Base-by-base conservation (phyloP, 2,329 filamentous ascomycete species). In the Aureobasidium sp. region DNA sequence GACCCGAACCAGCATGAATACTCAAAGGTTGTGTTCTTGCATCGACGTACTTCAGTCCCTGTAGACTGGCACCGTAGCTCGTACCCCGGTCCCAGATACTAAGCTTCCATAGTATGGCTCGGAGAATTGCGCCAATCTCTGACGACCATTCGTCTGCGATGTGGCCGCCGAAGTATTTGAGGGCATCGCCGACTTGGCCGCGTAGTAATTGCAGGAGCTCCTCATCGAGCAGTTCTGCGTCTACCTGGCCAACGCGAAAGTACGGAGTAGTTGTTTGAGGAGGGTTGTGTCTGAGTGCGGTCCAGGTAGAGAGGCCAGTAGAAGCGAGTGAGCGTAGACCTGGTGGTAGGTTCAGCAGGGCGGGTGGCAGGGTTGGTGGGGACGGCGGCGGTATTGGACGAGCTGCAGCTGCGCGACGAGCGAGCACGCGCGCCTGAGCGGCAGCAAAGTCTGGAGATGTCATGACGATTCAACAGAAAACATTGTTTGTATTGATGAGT, bases 21-120 rank as follows among this genome's bases (percentile, higher is more conserved):
- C 45, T 45, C 35, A 37, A 59, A 13, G 37, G 17, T 27, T 53
- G 35, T 45, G 42, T 51, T 37, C 53, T 45, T 63, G 91, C 92
- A 71, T 97, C 93, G 11, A 89, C 88, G 70, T 93, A 97, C 70
- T 86, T 86, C 29, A 99, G 81, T 64, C 95, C 95, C 74, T 99
- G 94, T 53, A 99, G 78, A 37, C 90, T 86, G 11, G 94, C 94
- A 62, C 94, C 94, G 73, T 99, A 97, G 5, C 89, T 95, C 40
- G 94, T 90, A 72, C 96, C 87, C 73, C 96, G 90, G 73, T 97
- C 92, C 94, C 94, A 99, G 61, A 99, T 86, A 17, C 89, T 90
- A 64, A 99, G 82, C 75, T 99, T 99, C 79, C 96, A 99, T 8
- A 99, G 78, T 3, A 91, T 78, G 1, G 87, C 84, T 49, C 93